Conservation (phyloP, 2,329 filamentous ascomycete genomes). For the Capronia coronata region DNA sequence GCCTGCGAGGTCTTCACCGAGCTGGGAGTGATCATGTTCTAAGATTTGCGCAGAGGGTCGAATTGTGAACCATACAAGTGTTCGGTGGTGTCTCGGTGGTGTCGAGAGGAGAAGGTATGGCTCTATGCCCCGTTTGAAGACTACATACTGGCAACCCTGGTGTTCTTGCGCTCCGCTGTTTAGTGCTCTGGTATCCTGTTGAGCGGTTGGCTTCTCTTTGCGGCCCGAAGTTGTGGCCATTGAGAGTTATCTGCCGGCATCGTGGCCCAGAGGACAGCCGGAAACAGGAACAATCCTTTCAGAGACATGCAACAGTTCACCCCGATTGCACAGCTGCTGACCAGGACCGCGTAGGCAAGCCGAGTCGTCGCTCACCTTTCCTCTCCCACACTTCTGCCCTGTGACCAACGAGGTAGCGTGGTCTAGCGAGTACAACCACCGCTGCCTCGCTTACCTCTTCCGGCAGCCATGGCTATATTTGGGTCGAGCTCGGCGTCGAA, state of each 20-base stretch:
- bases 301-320: no score
- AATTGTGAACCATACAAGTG: neutral
- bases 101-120: slow-evolving; percentile 18
- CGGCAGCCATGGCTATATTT: slow-evolving; percentile 17
- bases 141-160: no score
- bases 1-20: slow-evolving; percentile 7
- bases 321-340: neutral
- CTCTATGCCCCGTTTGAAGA: neutral
- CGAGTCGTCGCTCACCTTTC: neutral
- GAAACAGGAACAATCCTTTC: no score
- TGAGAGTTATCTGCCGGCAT: neutral
- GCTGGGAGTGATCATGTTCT: slow-evolving; percentile 13
- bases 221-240: neutral
- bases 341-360: neutral
- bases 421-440: neutral
- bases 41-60: slow-evolving; percentile 3
- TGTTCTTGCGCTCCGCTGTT: no score
- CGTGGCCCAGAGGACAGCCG: no score
- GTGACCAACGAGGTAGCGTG: neutral
- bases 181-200: no score
- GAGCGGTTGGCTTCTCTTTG: neutral
- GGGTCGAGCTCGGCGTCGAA: slow-evolving; percentile 25
- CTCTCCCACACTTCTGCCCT: neutral
- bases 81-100: slow-evolving; percentile 1
- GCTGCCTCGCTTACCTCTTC: neutral